Base-by-base conservation (phyloP, 2,329 filamentous ascomycete species). In the Trichophyton schoenleinii region DNA sequence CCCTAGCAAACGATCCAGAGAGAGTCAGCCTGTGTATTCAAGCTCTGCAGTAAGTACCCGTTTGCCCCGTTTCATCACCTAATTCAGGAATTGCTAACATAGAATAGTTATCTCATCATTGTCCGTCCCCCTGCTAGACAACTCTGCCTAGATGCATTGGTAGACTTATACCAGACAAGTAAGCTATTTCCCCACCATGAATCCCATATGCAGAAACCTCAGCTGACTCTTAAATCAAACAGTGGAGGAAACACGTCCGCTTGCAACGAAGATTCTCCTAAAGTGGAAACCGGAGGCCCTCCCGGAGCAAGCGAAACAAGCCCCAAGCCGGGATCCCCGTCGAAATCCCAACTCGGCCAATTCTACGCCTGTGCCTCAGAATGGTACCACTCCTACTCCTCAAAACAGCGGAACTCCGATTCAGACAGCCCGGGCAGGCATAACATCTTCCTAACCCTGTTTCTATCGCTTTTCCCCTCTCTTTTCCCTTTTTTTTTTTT, bases 1-100 rank as follows among this genome's bases (percentile, higher is more conserved):
- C 79, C 63, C 75, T 87, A 62, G 83, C 84, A 0, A 79, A 80
- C 66, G 84, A 87, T 70, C 84, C 84, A 0, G 84, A 87, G 67
- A 76, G 84, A 57, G 81, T 86, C 57, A 78, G 77, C 55, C 75
- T 86, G 48, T 82, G 81, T 28, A 78, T 81, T 20, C 81, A 81
- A 66, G 77, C 82, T 11, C 72, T 86, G 63, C 77, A 84, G 74
- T 83, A 74, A 64, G 75, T 75, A 58, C 18, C 63, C 61, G 9
- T 41, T 55, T 9, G 36, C 15, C 20, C 55, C 38, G 22, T 57
- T 4, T 60, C 8, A 42, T 61, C 69, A 57, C 70, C 62, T 34
- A 20, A 11, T 53, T 20, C 2, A n/a, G 20, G 25, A 34, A 28
- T 28, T 42, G 25, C 22, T 52, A n/a, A 59, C 36, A n/a, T 34